These are phyloP conservation scores for Picea abies DNA, from an alignment of 83 land plant genomes.

Conservation along the genomic window DNA sequence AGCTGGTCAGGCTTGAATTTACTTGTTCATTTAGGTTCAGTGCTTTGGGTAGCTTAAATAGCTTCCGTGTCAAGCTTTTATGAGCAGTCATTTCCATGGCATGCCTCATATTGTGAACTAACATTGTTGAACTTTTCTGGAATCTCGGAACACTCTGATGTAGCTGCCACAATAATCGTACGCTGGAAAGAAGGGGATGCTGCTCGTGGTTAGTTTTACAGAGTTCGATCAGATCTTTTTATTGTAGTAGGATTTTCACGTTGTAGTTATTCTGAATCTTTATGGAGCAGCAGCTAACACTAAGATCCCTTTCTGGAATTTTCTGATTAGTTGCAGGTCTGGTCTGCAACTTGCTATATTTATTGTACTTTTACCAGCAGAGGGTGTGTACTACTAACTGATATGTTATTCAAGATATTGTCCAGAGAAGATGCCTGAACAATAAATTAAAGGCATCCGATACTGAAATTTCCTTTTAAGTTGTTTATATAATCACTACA, in stretches of 20 bases:
- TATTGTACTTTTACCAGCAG: conserved; percentile 16
- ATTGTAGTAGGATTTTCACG: neutral
- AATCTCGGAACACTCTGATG: neutral
- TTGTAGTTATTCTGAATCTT: neutral
- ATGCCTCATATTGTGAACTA: neutral
- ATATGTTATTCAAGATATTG: neutral
- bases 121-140: neutral
- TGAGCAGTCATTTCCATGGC: conserved; percentile 5
- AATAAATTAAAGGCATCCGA: neutral
- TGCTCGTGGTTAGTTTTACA: neutral
- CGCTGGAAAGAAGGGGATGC: conserved; percentile 1
- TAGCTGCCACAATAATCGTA: neutral
- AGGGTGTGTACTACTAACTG: conserved; percentile 11
- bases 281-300: conserved; percentile 5
- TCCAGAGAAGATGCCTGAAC: neutral
- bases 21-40: neutral
- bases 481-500: conserved; percentile 3
- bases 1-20: neutral
- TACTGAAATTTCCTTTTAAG: conserved; percentile 4
- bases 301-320: neutral
- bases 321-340: neutral
- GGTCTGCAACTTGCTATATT: conserved; percentile 14
- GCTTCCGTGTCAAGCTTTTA: neutral
- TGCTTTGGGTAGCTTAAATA: conserved; percentile 9
- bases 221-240: neutral